Base-by-base conservation (phyloP, 352 stramenopile species). In the Phytophthora pisi region DNA sequence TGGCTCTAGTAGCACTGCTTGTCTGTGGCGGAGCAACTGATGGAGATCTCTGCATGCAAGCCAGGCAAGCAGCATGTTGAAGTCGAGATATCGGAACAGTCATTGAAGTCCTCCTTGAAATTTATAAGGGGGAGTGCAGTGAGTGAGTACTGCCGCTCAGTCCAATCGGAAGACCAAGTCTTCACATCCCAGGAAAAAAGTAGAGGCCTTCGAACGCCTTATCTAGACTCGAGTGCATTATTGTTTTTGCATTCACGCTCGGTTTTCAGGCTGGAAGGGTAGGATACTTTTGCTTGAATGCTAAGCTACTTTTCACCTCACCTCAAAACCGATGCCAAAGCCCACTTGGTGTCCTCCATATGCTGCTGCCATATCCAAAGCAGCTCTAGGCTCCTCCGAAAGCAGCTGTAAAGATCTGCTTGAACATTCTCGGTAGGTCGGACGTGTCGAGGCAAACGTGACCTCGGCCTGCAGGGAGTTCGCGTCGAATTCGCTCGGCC, bases 361-460 rank as follows among this genome's bases (percentile, higher is more conserved):
- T 50, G 43, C 28, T 34, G 6, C 9, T 34, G 28, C 28, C 28
- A 34, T 10, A 34, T 34, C n/a, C 42, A 50, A 46, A 49, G n/a
- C 11, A 26, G 8, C 18, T 6, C 46, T 66, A 74, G 24, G 52
- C 59, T 11, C 53, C 40, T 30, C 68, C 67, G 28, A 91, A 84
- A 7, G 82, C 81, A 7, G 67, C 74, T 57, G 81, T 88, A 61
- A 97, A 93, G 61, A 97, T 97, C 66, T 84, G 74, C 69, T 95
- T 92, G 70, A 97, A 95, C 61, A 87, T 87, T 51, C 74, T 82
- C 9, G 89, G 89, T 34, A 97, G 55, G 7, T 95, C 81, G 10
- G 83, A 74, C 24, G 86, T 94, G 63, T 97, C 82, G 31, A 95
- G 73, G 47, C 84, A 93, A 16, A 95, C 85, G 64, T 95, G 87